These are phyloP conservation scores for Imleria badia DNA, from an alignment of 768 basidiomycete species.

Conservation along the genomic window DNA sequence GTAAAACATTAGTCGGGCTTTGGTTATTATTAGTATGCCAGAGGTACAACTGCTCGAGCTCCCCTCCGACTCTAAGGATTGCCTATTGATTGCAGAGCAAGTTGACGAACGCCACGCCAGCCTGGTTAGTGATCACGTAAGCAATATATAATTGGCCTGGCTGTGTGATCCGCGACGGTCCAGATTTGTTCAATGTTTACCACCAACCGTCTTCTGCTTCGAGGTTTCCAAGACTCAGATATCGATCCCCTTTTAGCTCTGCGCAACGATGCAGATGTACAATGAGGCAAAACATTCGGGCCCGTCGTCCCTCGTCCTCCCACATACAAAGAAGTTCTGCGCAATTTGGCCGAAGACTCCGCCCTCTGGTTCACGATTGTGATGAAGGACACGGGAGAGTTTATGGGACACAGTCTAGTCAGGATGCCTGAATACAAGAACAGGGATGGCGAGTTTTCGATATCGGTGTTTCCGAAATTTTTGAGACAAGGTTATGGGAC, in stretches of 20 bases:
- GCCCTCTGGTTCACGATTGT: conserved; percentile 21
- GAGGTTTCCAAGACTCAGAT: conserved; percentile 24
- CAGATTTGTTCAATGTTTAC: conserved; percentile 19
- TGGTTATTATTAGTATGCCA: too few relatives aligned
- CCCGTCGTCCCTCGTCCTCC: conserved; percentile 21
- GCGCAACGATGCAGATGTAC: conserved; percentile 24
- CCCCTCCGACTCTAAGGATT: too few relatives aligned
- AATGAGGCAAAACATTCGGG: conserved; percentile 17
- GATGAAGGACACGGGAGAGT: conserved; percentile 12
- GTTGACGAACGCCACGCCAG: too few relatives aligned
- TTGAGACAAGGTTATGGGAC: conserved; percentile 38
- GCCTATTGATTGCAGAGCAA: too few relatives aligned
- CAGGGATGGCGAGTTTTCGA: conserved; percentile 26
- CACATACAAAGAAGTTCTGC: conserved; percentile 14
- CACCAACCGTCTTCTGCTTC: conserved; percentile 27
- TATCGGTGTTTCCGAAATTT: conserved; percentile 21
- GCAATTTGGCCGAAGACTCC: conserved; percentile 4
- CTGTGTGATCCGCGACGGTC: too few relatives aligned
- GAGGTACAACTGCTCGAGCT: too few relatives aligned
- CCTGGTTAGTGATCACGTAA: too few relatives aligned
- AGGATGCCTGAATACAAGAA: conserved; percentile 19
- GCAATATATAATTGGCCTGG: too few relatives aligned
- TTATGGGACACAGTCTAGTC: conserved; percentile 26
- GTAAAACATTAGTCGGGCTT: too few relatives aligned
- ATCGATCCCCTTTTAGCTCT: conserved; percentile 18